These are phyloP conservation scores for Hypoxylon sp. DNA, from an alignment of 2,329 filamentous ascomycete species.

Conservation along the genomic window DNA sequence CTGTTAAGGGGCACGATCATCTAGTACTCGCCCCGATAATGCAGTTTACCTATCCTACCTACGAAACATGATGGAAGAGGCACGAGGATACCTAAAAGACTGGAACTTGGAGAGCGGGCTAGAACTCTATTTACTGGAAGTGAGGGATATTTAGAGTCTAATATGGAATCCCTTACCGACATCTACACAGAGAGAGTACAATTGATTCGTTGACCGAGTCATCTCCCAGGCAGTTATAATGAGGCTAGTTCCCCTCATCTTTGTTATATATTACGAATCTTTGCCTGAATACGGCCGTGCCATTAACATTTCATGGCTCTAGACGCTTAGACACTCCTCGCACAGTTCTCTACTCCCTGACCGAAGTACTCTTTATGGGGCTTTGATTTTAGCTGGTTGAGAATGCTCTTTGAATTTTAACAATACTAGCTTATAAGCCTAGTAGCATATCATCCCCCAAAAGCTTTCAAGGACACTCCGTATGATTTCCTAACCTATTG, in stretches of 20 bases:
- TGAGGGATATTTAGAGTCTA: background rate
- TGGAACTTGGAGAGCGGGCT: background rate
- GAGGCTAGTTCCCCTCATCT: background rate
- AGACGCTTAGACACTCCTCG: background rate
- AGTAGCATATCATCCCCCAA: background rate
- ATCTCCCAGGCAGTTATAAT: background rate
- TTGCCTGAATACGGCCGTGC: background rate
- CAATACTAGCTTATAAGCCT: slow-evolving; percentile 6
- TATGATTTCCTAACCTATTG: slow-evolving; percentile 8
- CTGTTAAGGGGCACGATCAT: background rate
- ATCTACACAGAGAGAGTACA: background rate
- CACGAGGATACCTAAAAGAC: background rate
- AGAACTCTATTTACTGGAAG: slow-evolving; percentile 25
- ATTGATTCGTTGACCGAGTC: slow-evolving; percentile 12
- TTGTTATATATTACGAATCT: background rate
- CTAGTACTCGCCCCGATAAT: background rate
- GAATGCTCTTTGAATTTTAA: slow-evolving; percentile 9
- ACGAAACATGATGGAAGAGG: slow-evolving; percentile 1
- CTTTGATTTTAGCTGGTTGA: background rate
- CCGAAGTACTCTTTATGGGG: background rate
- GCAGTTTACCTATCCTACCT: background rate
- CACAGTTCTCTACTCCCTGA: background rate
- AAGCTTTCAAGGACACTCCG: background rate
- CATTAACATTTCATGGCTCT: background rate
- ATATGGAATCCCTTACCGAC: slow-evolving; percentile 9